phyloP scores from a whole-genome alignment of 2,329 filamentous ascomycete genomes.

The Penicillium sp. region DNA sequence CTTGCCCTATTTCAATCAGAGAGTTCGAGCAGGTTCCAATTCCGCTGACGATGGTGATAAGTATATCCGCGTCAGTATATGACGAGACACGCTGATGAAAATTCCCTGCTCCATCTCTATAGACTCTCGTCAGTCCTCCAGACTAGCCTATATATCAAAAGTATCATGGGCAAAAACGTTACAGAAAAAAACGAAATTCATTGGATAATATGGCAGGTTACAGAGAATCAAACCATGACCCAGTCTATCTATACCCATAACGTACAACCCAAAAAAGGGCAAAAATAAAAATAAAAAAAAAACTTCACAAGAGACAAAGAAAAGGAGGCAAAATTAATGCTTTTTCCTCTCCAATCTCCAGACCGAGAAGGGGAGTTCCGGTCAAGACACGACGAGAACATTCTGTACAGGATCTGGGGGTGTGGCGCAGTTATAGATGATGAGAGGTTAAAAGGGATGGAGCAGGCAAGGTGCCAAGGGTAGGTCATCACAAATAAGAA shows the following conservation, averaged over 20 bases:
- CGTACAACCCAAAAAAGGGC: conserved; percentile 32
- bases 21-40: too few species aligned
- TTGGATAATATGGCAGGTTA: conserved; percentile 18
- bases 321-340: conserved; percentile 28
- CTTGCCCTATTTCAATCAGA: too few species aligned
- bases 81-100: neutral
- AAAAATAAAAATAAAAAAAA: conserved; percentile 25
- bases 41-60: too few species aligned
- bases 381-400: conserved; percentile 4
- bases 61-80: too few species aligned
- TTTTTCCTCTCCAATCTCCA: conserved; percentile 30
- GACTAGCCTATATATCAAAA: neutral
- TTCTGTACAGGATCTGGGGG: conserved; percentile 7
- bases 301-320: conserved; percentile 19
- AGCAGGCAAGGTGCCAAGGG: conserved; percentile 19
- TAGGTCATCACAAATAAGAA: conserved; percentile 27
- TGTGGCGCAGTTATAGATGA: conserved; percentile 15
- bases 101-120: neutral
- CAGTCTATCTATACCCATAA: conserved; percentile 39
- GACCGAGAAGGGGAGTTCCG: conserved; percentile 10
- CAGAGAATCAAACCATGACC: conserved; percentile 27
- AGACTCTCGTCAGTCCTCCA: neutral
- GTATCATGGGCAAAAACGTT: neutral
- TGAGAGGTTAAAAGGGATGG: conserved; percentile 10
- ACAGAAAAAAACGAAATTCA: conserved; percentile 11